A percentile compares a stretch with the other conserved stretches of the same genome.
Evolutionary conservation across 345 rosid genomes (phyloP).

Genomic region (Linum trigynum): DNA sequence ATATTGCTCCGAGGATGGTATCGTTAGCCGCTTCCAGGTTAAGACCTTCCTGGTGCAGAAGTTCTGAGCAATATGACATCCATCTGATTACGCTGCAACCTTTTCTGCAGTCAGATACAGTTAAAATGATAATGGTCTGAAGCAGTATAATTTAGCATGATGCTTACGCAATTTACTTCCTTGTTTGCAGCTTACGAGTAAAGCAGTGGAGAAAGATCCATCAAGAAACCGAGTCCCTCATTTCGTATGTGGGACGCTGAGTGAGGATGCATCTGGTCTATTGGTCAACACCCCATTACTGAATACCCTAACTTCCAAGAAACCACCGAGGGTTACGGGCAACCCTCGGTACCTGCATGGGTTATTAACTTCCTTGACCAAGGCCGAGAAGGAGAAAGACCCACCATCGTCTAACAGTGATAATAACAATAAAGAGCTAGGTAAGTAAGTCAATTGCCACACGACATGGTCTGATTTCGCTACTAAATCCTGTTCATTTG

Average conservation of each 20-base stretch:
- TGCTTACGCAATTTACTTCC: slow-evolving; percentile 12
- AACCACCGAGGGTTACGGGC: slow-evolving; percentile 30
- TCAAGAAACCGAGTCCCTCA: slow-evolving; percentile 61
- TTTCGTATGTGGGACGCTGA: slow-evolving; percentile 51
- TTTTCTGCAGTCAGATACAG: too few species aligned
- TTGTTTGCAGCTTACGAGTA: slow-evolving; percentile 45
- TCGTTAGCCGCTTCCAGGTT: slow-evolving; percentile 57
- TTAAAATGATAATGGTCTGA: too few species aligned
- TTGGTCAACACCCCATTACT: slow-evolving; percentile 37
- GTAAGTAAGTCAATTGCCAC: slow-evolving; percentile 16
- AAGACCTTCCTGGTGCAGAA: slow-evolving; percentile 1
- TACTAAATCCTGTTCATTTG: neutral
- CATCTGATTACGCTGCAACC: too few species aligned
- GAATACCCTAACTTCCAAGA: slow-evolving; percentile 39
- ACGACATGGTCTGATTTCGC: neutral
- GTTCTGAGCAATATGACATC: too few species aligned
- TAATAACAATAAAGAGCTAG: slow-evolving; percentile 21
- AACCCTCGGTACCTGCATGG: slow-evolving; percentile 28
- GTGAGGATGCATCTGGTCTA: slow-evolving; percentile 42
- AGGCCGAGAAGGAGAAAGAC: slow-evolving; percentile 14
- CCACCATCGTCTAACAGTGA: neutral
- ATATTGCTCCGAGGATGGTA: slow-evolving; percentile 77
- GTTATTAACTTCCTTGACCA: slow-evolving; percentile 20
- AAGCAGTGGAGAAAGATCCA: slow-evolving; percentile 62
- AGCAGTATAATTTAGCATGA: too few species aligned